Percentiles rank a stretch among this genome's conserved stretches.
phyloP scores from a whole-genome alignment of 2,329 filamentous ascomycete species.

The Rutstroemia sp. region DNA sequence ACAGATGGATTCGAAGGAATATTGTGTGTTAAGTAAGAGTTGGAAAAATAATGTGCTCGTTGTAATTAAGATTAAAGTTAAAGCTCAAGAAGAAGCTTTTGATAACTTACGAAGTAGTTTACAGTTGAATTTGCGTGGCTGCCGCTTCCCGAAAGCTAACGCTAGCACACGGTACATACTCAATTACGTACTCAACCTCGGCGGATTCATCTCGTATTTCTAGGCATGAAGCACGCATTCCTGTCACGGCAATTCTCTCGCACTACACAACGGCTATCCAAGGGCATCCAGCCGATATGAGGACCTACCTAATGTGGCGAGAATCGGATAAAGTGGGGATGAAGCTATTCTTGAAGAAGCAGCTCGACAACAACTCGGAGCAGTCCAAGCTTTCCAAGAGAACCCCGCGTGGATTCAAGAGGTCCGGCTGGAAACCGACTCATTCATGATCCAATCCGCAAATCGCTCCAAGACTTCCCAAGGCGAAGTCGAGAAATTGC shows the following conservation, averaged over 20 bases:
- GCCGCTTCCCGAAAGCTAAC: background rate
- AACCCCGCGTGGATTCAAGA: background rate
- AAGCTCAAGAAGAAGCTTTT: background rate
- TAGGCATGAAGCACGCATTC: too few relatives aligned
- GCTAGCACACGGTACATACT: too few relatives aligned
- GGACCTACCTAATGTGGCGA: background rate
- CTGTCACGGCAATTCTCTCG: too few relatives aligned
- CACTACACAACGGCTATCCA: too few relatives aligned
- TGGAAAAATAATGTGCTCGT: too few relatives aligned
- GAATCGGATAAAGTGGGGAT: background rate
- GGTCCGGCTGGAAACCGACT: background rate
- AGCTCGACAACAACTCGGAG: background rate
- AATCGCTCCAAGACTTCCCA: background rate
- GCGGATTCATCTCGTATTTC: too few relatives aligned
- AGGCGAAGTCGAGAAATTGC: background rate
- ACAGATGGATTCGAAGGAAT: constrained; percentile 44
- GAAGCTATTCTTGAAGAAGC: background rate
- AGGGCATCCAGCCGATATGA: background rate
- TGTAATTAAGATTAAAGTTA: background rate
- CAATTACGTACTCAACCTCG: too few relatives aligned
- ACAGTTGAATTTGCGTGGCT: background rate
- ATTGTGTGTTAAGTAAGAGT: constrained; percentile 22
- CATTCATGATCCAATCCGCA: background rate
- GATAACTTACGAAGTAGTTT: background rate
- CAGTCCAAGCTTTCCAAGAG: background rate